Conservation (phyloP, 352 stramenopile species). For the Phytopythium montanum region DNA sequence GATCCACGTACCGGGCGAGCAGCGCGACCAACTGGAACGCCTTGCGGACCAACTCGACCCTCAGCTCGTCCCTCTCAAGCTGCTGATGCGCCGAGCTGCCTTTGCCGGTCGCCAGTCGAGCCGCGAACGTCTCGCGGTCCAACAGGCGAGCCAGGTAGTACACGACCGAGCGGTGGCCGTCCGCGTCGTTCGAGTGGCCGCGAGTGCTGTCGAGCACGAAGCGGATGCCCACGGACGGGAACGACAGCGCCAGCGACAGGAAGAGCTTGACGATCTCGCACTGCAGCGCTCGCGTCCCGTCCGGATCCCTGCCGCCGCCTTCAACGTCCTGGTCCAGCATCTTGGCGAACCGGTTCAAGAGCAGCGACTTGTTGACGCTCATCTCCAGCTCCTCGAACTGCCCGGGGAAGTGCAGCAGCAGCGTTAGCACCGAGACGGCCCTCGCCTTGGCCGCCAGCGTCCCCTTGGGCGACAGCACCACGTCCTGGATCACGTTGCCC, state of each 20-base stretch:
- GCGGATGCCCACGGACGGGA: conserved; percentile 54
- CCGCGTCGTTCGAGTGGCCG: conserved; percentile 35
- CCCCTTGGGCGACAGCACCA: conserved; percentile 43
- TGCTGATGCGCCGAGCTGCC: conserved; percentile 14
- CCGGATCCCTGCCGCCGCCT: conserved; percentile 1
- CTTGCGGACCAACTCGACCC: conserved; percentile 42
- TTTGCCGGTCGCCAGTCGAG: conserved; percentile 25
- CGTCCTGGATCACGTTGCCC: conserved; percentile 44
- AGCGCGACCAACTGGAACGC: conserved; percentile 55
- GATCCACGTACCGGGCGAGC: conserved; percentile 67
- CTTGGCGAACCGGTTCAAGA: conserved; percentile 72
- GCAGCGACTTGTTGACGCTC: conserved; percentile 44
- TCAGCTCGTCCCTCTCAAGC: conserved; percentile 23
- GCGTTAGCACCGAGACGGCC: conserved; percentile 33
- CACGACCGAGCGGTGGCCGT: conserved; percentile 53
- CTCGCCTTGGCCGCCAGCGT: conserved; percentile 25
- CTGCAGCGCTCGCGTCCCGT: conserved; percentile 36
- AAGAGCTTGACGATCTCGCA: conserved; percentile 58
- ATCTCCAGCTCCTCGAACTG: conserved; percentile 37
- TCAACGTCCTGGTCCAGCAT: conserved; percentile 32
- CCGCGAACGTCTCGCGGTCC: conserved; percentile 55
- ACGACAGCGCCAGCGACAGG: conserved; percentile 44
- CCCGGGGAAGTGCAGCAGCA: conserved; percentile 38
- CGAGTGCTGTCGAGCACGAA: conserved; percentile 74
- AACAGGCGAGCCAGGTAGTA: conserved; percentile 63